Evolutionary conservation across 768 basidiomycete species (phyloP).

Genomic region (Naganishia vishniacii): DNA sequence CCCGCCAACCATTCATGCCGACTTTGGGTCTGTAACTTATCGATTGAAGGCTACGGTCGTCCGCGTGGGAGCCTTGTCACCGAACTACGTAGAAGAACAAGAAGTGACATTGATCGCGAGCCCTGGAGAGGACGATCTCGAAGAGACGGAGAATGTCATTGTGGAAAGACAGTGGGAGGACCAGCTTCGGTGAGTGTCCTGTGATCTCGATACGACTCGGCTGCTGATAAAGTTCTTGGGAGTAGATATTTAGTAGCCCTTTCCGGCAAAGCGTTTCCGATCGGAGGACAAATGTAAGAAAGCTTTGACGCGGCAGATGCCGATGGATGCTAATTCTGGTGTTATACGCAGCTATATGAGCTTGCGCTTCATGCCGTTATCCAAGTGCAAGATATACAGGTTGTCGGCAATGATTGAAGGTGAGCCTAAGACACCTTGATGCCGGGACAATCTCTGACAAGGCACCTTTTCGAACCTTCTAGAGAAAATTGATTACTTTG

Average conservation of each 20-base stretch:
- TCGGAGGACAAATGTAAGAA: slow-evolving; percentile 68
- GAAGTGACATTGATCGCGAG: slow-evolving; percentile 70
- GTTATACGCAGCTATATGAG: slow-evolving; percentile 59
- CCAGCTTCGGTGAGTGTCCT: slow-evolving; percentile 52
- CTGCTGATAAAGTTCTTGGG: neutral
- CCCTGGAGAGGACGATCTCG: slow-evolving; percentile 77
- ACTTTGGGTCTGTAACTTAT: slow-evolving; percentile 74
- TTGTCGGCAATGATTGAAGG: slow-evolving; percentile 74
- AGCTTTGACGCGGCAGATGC: no score
- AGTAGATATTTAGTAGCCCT: slow-evolving; percentile 68
- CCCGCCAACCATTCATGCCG: slow-evolving; percentile 69
- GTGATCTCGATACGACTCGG: no score
- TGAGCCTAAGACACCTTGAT: slow-evolving; percentile 50
- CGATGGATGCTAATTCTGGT: no score
- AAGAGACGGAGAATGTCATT: slow-evolving; percentile 69
- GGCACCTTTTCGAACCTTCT: no score
- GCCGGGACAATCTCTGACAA: neutral
- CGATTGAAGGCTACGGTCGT: slow-evolving; percentile 72
- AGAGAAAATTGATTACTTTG: slow-evolving; percentile 80
- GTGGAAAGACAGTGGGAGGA: slow-evolving; percentile 88
- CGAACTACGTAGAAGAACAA: slow-evolving; percentile 63
- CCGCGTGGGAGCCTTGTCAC: slow-evolving; percentile 72
- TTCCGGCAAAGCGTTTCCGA: slow-evolving; percentile 67
- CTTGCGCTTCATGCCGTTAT: slow-evolving; percentile 73
- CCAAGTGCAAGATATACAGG: slow-evolving; percentile 74